Base-by-base conservation (phyloP, 73 alveolate genomes). In the Breviolum minutum region DNA sequence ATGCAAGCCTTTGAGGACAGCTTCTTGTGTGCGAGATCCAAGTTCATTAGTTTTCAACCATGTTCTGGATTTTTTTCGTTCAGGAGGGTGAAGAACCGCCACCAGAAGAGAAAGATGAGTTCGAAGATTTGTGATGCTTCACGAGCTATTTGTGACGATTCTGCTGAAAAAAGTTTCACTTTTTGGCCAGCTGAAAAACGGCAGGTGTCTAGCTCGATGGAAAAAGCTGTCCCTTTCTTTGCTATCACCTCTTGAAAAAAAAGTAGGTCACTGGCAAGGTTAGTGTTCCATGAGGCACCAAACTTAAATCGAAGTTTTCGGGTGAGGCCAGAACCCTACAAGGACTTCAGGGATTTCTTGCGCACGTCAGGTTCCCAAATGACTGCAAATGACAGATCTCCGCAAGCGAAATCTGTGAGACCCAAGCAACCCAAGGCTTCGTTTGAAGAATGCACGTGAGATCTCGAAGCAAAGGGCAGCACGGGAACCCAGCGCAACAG, bases 11-110 rank as follows among this genome's bases (percentile, higher is more conserved):
- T 30, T 62, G 95, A 88, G 95, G 95, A 68, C n/a, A 27, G 95
- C 82, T 10, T 79, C 2, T 27, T 29, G 8, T 32, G 64, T 9
- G 24, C 2, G 64, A 27, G 64, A 79, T 10, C 66, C 62, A 8
- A 29, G 32, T 32, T 22, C 83, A 10, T 24, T 14, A 14, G 32
- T 10, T 19, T 8, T 32, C 24, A 79, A n/a, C 26, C 19, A n/a
- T 61, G 16, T 82, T 11, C 91, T 14, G 13, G 4, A 60, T 73
- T 10, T 17, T 11, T 16, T 17, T 54, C 26, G 54, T 9, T 7
- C 95, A 88, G 95, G 95, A 88, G 27, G 95, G 95, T 30, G 95
- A 88, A 74, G 95, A 68, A 62, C 40, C 81, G 69, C 95, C 95
- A 6, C 95, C 73, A 24, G 95, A 88, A 27, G 95, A 69, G 17